Base-by-base conservation (phyloP, 164 flowering plant species). In the Nelumbo lutea region DNA sequence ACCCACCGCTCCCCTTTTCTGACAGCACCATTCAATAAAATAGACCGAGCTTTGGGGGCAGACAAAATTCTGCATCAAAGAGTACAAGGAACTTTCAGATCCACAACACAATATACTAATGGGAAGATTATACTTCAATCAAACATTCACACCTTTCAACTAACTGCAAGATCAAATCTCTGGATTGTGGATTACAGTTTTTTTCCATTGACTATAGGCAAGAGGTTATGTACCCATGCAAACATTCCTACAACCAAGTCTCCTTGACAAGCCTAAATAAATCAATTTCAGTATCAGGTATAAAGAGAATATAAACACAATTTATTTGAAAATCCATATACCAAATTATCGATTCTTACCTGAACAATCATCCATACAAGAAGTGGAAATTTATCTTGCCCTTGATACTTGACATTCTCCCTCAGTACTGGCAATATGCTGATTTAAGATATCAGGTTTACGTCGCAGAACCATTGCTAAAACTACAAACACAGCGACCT, bases 401-500 rank as follows among this genome's bases (percentile, higher is more conserved):
- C 96, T 73, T 84, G 88, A 80, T 88, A 87, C 70, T 87, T 91
- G 43, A 84, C 50, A 65, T 80, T 81, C 50, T 87, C 91, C 75
- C 77, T 85, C 77, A 91, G 40, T n/a, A n/a, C 75, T 53, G 91
- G 87, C 72, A 88, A 66, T 45, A 85, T 10, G 71, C 70, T 72
- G 42, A 84, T 66, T 27, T 50, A 95, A 72, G 1, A 76, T 87
- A 82, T 95, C 97, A 68, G 98, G 96, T 58, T 89, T 95, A 8
- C 90, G 79, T 42, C 93, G 78, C 74, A 95, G 63, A 11, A 74
- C 80, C 92, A 90, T 88, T 13, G 92, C 93, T 61, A 90, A 71
- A 63, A 81, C 98, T 14, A 87, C 87, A 84, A 95, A 95, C 41
- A 90, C 79, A 2, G 93, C 97, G 60, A 95, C 98, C 98, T 95